A percentile compares a stretch with the other conserved stretches of the same genome.
Evolutionary conservation across 805 yeast genomes (phyloP).

Genomic region (Maudiozyma turicensis): DNA sequence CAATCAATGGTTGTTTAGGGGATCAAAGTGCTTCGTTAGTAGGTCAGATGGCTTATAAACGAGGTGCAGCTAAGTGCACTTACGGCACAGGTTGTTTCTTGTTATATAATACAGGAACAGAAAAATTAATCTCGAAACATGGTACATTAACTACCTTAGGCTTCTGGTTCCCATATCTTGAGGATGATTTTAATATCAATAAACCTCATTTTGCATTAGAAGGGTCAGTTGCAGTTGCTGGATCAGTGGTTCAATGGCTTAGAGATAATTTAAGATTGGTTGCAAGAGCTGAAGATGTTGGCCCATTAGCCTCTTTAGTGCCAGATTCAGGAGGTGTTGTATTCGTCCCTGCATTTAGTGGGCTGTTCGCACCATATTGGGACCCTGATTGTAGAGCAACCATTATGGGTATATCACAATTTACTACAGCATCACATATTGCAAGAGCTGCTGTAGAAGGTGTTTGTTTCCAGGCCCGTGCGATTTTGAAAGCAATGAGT

Average conservation of each 20-base stretch:
- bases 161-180: slow-evolving; percentile 71
- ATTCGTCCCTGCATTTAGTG: slow-evolving; percentile 91
- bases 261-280: slow-evolving; percentile 82
- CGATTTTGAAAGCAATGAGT: slow-evolving; percentile 83
- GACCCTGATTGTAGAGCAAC: slow-evolving; percentile 87
- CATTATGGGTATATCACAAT: slow-evolving; percentile 86
- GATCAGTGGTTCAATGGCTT: slow-evolving; percentile 88
- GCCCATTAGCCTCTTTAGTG: slow-evolving; percentile 80
- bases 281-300: slow-evolving; percentile 74
- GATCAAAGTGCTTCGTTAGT: slow-evolving; percentile 92
- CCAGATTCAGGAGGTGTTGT: slow-evolving; percentile 82
- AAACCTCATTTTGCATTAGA: slow-evolving; percentile 83
- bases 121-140: slow-evolving; percentile 58
- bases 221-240: slow-evolving; percentile 95
- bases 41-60: slow-evolving; percentile 78
- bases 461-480: slow-evolving; percentile 87
- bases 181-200: slow-evolving; percentile 20
- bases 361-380: slow-evolving; percentile 95
- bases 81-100: slow-evolving; percentile 95
- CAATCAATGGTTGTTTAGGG: slow-evolving; percentile 84
- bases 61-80: slow-evolving; percentile 88
- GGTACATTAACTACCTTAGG: slow-evolving; percentile 88
- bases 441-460: slow-evolving; percentile 95
- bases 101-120: slow-evolving; percentile 74
- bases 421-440: slow-evolving; percentile 82